These are phyloP conservation scores for Trichoderma citrinoviride DNA, from an alignment of 2,329 filamentous ascomycete species.

Conservation along the genomic window DNA sequence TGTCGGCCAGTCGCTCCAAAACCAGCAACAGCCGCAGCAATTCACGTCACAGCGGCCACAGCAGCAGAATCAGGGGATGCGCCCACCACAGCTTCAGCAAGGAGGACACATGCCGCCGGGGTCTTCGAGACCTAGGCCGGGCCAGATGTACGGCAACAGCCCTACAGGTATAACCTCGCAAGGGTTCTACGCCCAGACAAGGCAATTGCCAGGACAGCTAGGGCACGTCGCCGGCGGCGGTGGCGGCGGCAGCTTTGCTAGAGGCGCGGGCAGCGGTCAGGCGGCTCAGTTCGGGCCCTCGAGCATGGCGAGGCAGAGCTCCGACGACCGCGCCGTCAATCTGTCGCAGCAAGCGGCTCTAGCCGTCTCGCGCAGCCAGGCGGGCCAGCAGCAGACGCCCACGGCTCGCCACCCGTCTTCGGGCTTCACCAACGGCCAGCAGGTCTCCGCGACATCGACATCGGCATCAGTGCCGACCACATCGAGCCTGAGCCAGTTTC, in stretches of 20 bases:
- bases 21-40: constrained; percentile 14
- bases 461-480: constrained; percentile 21
- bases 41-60: constrained; percentile 13
- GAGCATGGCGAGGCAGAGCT: constrained; percentile 23
- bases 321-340: constrained; percentile 12
- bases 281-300: constrained; percentile 25
- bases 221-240: constrained; percentile 18
- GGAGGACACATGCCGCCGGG: constrained; percentile 21
- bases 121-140: constrained; percentile 14
- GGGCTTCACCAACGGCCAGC: constrained; percentile 23
- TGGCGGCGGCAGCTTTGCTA: constrained; percentile 19
- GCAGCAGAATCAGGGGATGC: constrained; percentile 4
- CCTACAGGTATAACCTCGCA: constrained; percentile 18
- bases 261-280: constrained; percentile 14
- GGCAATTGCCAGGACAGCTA: constrained; percentile 26
- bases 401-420: constrained; percentile 18
- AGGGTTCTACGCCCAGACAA: constrained; percentile 23
- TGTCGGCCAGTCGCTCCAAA: background rate
- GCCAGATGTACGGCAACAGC: constrained; percentile 14
- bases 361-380: constrained; percentile 15
- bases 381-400: constrained; percentile 18
- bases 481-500: constrained; percentile 24
- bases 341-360: constrained; percentile 20
- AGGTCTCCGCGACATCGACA: constrained; percentile 23
- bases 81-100: constrained; percentile 23